Base-by-base conservation (phyloP, 768 basidiomycete genomes). In the Cyclocybe aegerita region DNA sequence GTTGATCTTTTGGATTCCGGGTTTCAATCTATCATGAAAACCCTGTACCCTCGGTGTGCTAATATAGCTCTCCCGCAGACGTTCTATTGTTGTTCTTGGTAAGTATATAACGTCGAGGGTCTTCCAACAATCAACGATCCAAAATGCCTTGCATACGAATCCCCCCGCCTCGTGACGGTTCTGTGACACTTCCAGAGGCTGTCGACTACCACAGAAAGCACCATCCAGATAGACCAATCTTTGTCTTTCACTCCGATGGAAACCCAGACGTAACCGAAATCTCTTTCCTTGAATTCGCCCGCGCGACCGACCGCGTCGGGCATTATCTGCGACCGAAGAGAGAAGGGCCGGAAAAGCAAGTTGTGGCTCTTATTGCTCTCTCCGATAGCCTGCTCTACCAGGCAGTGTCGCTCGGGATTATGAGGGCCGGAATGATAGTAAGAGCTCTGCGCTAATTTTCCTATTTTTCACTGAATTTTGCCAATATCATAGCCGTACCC, bases 251-350 rank as follows among this genome's bases (percentile, higher is more conserved):
- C 7, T 62, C 65, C 14, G 52, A 55, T 11, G 49, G 47, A 0
- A 50, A 37, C 23, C 39, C 61, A 8, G 48, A 54, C 9, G 41
- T 62, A 4, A 62, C 63, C 7, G 45, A 58, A 14, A 66, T 80
- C 14, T 67, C 73, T 5, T 66, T 68, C 44, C 53, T 75, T 2
- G 75, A 80, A 45, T 79, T 79, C 56, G 70, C 68, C n/a, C 70
- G 70, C 9, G 79, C 77, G 10, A 66, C 65, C 17, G 72, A 79
- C 43, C 68, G 77, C 7, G 60, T 71, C 15, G 75, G 76, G 0
- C 72, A 73, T 50, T 50, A 60, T 31, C 33, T 78, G 5, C 61
- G 71, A 11, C 75, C 75, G 0, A 48, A 48, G 9, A 52, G 58
- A 48, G 49, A 10, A 59, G 70, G 7, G 34, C 38, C 17, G 58